Percentiles rank a stretch among this genome's conserved stretches.
Evolutionary conservation across 2,329 filamentous ascomycete species (phyloP).

Genomic region (Ophiostoma sp.): DNA sequence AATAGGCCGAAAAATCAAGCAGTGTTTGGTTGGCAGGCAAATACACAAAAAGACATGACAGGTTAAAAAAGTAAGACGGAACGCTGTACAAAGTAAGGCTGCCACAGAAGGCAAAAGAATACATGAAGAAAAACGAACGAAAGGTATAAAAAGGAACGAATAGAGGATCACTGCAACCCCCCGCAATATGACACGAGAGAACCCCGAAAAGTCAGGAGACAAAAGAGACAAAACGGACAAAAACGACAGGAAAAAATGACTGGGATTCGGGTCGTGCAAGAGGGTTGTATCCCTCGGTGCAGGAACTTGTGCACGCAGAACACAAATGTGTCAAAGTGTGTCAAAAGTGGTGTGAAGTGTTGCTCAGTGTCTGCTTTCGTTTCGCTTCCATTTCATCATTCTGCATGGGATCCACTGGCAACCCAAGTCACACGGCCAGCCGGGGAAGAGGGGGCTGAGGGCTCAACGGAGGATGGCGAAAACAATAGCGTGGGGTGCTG

Average conservation of each 20-base stretch:
- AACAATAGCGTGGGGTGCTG: constrained; percentile 19
- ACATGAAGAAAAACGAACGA: background rate
- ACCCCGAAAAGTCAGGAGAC: constrained; percentile 19
- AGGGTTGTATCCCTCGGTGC: constrained; percentile 12
- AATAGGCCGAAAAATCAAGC: background rate
- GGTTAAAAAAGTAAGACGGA: background rate
- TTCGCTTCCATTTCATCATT: background rate
- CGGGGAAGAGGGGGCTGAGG: constrained; percentile 10
- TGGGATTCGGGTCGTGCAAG: background rate
- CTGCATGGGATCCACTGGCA: constrained; percentile 8
- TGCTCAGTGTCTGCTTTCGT: background rate
- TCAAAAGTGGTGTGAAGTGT: constrained; percentile 1
- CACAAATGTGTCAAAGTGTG: background rate
- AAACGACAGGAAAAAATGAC: background rate
- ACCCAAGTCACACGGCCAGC: constrained; percentile 17
- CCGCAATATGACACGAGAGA: constrained; percentile 20
- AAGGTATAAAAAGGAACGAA: background rate
- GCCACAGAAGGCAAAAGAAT: background rate
- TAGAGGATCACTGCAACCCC: constrained; percentile 7
- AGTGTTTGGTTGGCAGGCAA: background rate
- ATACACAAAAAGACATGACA: background rate
- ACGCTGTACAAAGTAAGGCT: background rate
- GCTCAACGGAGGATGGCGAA: background rate
- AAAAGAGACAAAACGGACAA: background rate
- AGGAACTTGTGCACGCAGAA: constrained; percentile 6